phyloP scores from a whole-genome alignment of 257 asterid genomes.

The Nicotiana benthamiana region DNA sequence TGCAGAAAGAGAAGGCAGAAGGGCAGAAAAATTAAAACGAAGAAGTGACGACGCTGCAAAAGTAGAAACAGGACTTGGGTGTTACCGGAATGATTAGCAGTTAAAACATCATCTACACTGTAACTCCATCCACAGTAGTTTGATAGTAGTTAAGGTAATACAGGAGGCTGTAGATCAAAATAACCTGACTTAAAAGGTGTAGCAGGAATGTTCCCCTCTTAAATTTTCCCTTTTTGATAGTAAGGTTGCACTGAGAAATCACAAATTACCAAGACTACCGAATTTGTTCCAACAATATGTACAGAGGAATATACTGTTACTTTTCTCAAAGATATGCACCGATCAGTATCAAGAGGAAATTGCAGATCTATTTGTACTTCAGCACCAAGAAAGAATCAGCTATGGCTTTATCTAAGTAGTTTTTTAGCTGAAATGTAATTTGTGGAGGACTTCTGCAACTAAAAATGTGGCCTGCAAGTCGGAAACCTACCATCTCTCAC shows the following conservation, averaged over 20 bases:
- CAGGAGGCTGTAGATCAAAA: background rate
- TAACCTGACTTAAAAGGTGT: background rate
- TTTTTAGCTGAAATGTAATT: background rate
- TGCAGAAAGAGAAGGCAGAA: too few species aligned
- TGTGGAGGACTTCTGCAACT: background rate
- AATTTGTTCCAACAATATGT: background rate
- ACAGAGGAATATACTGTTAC: background rate
- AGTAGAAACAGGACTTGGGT: background rate
- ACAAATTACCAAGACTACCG: background rate
- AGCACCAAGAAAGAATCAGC: background rate
- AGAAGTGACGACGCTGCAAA: background rate
- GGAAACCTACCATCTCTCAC: background rate
- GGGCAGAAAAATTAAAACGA: background rate
- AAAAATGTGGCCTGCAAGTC: background rate
- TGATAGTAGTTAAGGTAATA: too few species aligned
- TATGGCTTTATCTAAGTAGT: background rate
- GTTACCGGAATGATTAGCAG: background rate
- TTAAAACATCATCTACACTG: background rate
- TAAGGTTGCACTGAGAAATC: too few species aligned
- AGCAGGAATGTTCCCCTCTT: background rate
- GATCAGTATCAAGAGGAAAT: constrained; percentile 3
- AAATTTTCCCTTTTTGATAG: too few species aligned
- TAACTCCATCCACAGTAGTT: too few species aligned
- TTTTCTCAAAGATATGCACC: background rate
- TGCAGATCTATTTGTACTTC: background rate